Conservation (phyloP, 2,329 filamentous ascomycete species). For the Microdochium trichocladiopsis region DNA sequence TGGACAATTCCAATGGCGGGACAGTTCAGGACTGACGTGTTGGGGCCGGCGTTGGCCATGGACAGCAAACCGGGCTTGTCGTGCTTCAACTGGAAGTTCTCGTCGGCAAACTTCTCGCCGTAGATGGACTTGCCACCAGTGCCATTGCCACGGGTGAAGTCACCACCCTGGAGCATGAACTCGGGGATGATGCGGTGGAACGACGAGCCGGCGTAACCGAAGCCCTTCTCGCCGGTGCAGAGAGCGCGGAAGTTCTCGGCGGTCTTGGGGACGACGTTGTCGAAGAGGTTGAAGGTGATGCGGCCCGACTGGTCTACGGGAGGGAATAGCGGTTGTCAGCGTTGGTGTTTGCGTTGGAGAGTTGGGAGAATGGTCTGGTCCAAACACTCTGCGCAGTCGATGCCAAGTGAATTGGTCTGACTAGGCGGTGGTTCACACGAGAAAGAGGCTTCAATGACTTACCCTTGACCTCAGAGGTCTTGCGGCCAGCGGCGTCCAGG, state of each 20-base stretch:
- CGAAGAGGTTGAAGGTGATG: constrained; percentile 85
- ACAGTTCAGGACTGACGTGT: constrained; percentile 57
- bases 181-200: constrained; percentile 92
- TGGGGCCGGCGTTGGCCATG: constrained; percentile 92
- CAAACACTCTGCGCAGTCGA: background rate
- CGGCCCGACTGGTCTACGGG: constrained; percentile 62
- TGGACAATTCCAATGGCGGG: background rate
- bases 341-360: too few species aligned
- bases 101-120: constrained; percentile 87
- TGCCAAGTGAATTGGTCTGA: background rate
- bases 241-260: constrained; percentile 78
- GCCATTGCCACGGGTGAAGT: constrained; percentile 88
- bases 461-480: constrained; percentile 53
- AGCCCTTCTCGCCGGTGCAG: constrained; percentile 73
- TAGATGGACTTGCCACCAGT: constrained; percentile 93
- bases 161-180: constrained; percentile 95
- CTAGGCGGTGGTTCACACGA: too few species aligned
- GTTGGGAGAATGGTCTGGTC: too few species aligned
- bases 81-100: constrained; percentile 83
- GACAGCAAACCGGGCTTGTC: constrained; percentile 70
- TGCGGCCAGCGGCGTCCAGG: constrained; percentile 50
- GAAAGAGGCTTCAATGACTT: constrained; percentile 24
- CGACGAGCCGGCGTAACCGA: constrained; percentile 73
- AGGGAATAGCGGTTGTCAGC: constrained; percentile 10
- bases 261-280: constrained; percentile 83